These are phyloP conservation scores for Coemansia sp. DNA, from an alignment of 192 early-diverging fungal species.

Conservation along the genomic window DNA sequence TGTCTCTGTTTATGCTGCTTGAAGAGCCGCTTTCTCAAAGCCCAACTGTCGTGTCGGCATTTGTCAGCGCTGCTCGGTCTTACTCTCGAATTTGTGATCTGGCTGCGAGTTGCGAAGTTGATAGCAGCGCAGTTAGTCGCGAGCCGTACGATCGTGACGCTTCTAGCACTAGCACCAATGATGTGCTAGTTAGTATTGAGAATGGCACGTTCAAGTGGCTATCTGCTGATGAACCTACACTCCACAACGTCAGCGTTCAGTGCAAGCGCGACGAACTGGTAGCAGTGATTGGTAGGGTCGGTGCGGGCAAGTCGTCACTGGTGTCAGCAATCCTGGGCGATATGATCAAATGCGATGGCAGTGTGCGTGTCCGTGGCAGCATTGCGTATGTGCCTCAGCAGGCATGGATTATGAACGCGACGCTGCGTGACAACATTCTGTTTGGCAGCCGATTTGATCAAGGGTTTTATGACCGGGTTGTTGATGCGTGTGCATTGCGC, in stretches of 20 bases:
- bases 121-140: conserved; percentile 60
- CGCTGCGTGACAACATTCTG: conserved; percentile 65
- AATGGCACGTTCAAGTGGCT: conserved; percentile 58
- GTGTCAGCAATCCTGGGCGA: conserved; percentile 62
- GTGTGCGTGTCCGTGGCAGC: conserved; percentile 26
- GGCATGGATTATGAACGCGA: conserved; percentile 59
- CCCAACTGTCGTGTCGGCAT: conserved; percentile 71
- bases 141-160: conserved; percentile 19
- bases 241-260: conserved; percentile 40
- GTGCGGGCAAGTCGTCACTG: conserved; percentile 65
- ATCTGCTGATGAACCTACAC: conserved; percentile 22
- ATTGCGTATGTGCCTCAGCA: conserved; percentile 62
- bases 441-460: conserved; percentile 60
- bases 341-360: conserved; percentile 41
- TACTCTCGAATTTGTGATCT: conserved; percentile 75
- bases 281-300: conserved; percentile 62
- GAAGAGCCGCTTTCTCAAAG: conserved; percentile 86
- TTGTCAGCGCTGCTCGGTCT: conserved; percentile 78
- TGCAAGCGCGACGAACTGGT: conserved; percentile 54
- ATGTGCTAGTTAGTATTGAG: conserved; percentile 22
- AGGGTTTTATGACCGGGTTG: conserved; percentile 56
- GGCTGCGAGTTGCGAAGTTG: conserved; percentile 76
- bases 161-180: conserved; percentile 1
- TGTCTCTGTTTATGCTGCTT: conserved; percentile 87
- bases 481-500: conserved; percentile 57